A percentile compares a stretch with the other conserved stretches of the same genome.
These are phyloP conservation scores for Furcasterigmium sp. DNA, from an alignment of 2,329 filamentous ascomycete species.

Conservation along the genomic window DNA sequence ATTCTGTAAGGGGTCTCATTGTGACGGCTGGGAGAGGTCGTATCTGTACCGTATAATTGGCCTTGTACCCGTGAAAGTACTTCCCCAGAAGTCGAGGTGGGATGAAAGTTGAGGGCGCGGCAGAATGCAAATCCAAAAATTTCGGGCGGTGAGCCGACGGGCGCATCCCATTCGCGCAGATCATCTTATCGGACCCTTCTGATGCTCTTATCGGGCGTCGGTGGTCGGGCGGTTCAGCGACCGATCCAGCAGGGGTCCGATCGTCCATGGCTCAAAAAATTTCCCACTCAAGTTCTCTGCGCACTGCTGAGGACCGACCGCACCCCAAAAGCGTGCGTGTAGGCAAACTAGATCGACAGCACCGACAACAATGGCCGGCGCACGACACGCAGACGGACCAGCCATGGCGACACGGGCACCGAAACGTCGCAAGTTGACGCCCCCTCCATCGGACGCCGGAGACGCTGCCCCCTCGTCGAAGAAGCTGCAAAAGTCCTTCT, in stretches of 20 bases:
- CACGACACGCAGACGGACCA: not conserved
- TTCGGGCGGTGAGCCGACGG: slow-evolving; percentile 17
- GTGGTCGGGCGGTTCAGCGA: not conserved
- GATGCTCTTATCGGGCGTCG: slow-evolving; percentile 6
- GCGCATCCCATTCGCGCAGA: slow-evolving; percentile 1
- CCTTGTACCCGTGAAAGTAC: no score
- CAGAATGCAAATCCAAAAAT: slow-evolving; percentile 17
- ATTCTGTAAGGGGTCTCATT: slow-evolving; percentile 79
- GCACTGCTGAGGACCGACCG: slow-evolving; percentile 3
- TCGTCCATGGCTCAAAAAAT: slow-evolving; percentile 6
- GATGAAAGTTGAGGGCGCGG: slow-evolving; percentile 8
- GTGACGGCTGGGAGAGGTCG: slow-evolving; percentile 17
- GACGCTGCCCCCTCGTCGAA: slow-evolving; percentile 20
- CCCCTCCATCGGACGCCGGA: slow-evolving; percentile 43
- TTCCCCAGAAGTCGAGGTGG: not conserved
- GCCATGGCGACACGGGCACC: slow-evolving; percentile 42
- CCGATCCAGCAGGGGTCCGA: slow-evolving; percentile 3
- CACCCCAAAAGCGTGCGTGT: no score
- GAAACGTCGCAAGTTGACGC: slow-evolving; percentile 55
- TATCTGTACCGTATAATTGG: not conserved
- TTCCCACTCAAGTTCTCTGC: slow-evolving; percentile 2
- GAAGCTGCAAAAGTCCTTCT: slow-evolving; percentile 58
- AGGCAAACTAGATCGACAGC: not conserved
- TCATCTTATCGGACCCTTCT: slow-evolving; percentile 5
- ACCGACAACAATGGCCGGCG: not conserved